A percentile compares a stretch with the other conserved stretches of the same genome.
phyloP scores from a whole-genome alignment of 345 rosid species.

The Gossypium arboreum region DNA sequence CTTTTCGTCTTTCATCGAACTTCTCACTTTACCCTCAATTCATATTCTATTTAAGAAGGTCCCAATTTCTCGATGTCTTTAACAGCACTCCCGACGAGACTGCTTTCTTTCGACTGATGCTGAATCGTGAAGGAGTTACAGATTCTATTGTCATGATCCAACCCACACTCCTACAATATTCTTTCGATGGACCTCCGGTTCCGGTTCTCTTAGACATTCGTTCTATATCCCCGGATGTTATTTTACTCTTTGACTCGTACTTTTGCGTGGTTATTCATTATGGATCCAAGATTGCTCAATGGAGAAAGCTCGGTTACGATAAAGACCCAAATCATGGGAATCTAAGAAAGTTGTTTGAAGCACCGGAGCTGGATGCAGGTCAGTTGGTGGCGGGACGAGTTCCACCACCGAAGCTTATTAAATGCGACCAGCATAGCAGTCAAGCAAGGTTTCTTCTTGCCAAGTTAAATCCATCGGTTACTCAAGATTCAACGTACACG shows the following conservation, averaged over 20 bases:
- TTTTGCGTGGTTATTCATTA: conserved; percentile 84
- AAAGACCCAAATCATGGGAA: conserved; percentile 82
- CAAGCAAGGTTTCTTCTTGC: conserved; percentile 98
- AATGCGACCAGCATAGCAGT: conserved; percentile 87
- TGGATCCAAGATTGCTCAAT: conserved; percentile 85
- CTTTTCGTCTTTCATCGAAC: conserved; percentile 78
- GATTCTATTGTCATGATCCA: conserved; percentile 93
- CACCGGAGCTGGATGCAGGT: conserved; percentile 69
- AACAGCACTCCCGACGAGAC: conserved; percentile 89
- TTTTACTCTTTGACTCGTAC: conserved; percentile 86
- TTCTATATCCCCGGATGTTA: conserved; percentile 66
- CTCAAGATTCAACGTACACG: conserved; percentile 63
- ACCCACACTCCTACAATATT: conserved; percentile 83
- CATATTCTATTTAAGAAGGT: conserved; percentile 91
- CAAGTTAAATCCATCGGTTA: conserved; percentile 88
- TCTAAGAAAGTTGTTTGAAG: conserved; percentile 77
- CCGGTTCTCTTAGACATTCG: conserved; percentile 93
- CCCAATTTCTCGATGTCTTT: conserved; percentile 93
- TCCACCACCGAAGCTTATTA: conserved; percentile 71
- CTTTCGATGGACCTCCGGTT: conserved; percentile 90
- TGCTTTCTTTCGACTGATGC: conserved; percentile 75
- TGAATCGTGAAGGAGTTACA: conserved; percentile 88
- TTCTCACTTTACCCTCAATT: conserved; percentile 95
- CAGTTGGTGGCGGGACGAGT: conserved; percentile 66
- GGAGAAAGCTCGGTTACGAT: conserved; percentile 84